Base-by-base conservation (phyloP, 495 filamentous ascomycete genomes). In the Lophium mytilinum region DNA sequence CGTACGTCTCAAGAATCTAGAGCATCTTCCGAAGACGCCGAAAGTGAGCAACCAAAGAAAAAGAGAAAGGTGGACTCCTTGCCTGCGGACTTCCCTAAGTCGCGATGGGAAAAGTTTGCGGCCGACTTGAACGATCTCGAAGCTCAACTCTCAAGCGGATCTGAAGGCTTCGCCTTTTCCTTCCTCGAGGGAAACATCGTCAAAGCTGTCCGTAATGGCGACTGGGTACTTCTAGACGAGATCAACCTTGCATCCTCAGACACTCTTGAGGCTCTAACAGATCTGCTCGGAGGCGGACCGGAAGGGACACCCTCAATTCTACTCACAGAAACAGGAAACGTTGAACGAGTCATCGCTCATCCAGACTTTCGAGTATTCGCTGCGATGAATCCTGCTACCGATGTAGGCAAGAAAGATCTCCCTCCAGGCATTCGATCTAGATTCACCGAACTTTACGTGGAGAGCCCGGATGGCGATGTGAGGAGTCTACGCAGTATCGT, bases 351-450 rank as follows among this genome's bases (percentile, higher is more conserved):
- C 9, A 81, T 84, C 51, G 91, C 90, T 1, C 93, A 99, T 68
- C 86, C 88, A 2, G 81, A 96, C 62, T 99, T 99, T 69, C 84
- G 94, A 35, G 86, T 99, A 21, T 97, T 99, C 70, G 94, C 88
- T 21, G 93, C 93, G 43, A 99, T 99, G 94, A 99, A 99, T 66
- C 94, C 94, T 43, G 92, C 94, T 10, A 97, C 92, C 11, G 94
- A 99, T 76, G 81, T 95, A 55, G 94, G 94, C 35, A 99, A 97
- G 73, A 82, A 89, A 54, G 93, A 97, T 68, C 76, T 99, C 3
- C 91, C 90, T 0, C 80, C 85, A 50, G 89, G 93, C 4, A 75
- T 94, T 34, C 77, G 89, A 24, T 90, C 88, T 42, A 79, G 90
- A 17, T 99, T 99, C 67, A 96, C 92, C 0, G 94, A 99, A 66